Evolutionary conservation across 148 eudicot species (phyloP).

Genomic region (Chenopodium suecicum): DNA sequence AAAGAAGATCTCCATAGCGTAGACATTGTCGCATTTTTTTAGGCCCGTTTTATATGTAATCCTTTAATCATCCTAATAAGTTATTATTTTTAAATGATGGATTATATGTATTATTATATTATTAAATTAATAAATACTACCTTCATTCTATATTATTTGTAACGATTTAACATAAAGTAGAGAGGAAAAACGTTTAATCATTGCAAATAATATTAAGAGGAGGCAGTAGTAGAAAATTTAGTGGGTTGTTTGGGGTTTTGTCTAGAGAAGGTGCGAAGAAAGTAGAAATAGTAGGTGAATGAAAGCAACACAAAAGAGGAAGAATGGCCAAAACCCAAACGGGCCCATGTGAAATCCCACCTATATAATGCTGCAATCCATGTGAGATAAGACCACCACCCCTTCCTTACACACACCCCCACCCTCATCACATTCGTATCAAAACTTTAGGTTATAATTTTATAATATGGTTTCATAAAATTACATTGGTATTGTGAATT

Average conservation of each 20-base stretch:
- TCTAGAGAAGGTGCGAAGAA: slow-evolving; percentile 5
- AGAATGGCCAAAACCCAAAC: neutral
- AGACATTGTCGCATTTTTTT: neutral
- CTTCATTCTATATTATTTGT: no score
- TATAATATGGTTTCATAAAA: no score
- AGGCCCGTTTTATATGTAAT: neutral
- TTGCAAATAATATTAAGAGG: no score
- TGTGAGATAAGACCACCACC: slow-evolving; percentile 4
- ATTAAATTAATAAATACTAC: no score
- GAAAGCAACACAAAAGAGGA: slow-evolving; percentile 9
- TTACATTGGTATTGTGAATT: slow-evolving; percentile 8
- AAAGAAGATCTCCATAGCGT: neutral
- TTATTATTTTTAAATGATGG: no score
- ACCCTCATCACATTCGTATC: neutral
- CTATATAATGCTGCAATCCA: slow-evolving; percentile 24
- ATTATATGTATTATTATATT: no score
- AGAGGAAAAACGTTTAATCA: no score
- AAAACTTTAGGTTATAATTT: no score
- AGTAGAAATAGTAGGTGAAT: neutral
- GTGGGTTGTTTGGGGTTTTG: slow-evolving; percentile 4
- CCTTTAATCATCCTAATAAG: no score
- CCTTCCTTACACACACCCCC: neutral
- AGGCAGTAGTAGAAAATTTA: neutral
- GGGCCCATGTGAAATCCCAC: slow-evolving; percentile 27
- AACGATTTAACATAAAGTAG: no score